A percentile compares a stretch with the other conserved stretches of the same genome.
phyloP scores from a whole-genome alignment of 2,329 filamentous ascomycete genomes.

The Pseudogymnoascus sp. region DNA sequence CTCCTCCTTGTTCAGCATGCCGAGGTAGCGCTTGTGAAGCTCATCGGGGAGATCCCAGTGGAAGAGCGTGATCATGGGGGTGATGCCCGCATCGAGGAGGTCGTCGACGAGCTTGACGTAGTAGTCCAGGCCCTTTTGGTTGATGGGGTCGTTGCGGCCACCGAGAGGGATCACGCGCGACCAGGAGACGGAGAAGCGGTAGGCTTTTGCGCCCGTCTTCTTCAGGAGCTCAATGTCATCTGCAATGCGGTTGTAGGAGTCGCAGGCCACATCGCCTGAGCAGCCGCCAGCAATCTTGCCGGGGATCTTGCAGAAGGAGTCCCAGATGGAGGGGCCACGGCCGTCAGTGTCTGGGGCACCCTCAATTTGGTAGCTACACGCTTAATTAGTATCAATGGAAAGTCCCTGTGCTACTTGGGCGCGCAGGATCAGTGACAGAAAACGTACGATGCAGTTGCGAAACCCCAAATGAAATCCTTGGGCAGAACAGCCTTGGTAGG shows the following conservation, averaged over 20 bases:
- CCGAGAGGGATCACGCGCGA: slow-evolving; percentile 79
- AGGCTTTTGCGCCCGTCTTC: slow-evolving; percentile 61
- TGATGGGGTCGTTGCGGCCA: slow-evolving; percentile 72
- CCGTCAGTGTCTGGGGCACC: slow-evolving; percentile 67
- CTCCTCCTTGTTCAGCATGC: slow-evolving; percentile 70
- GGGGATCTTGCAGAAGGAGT: slow-evolving; percentile 72
- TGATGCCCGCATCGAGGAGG: slow-evolving; percentile 66
- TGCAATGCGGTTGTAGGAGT: slow-evolving; percentile 72
- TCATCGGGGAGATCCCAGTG: slow-evolving; percentile 83
- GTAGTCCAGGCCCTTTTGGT: slow-evolving; percentile 67
- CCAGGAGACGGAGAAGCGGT: slow-evolving; percentile 82
- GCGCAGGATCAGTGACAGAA: not conserved
- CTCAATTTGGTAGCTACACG: slow-evolving; percentile 74
- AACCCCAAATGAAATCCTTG: slow-evolving; percentile 68
- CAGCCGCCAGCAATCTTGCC: slow-evolving; percentile 76
- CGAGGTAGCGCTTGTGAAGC: slow-evolving; percentile 72
- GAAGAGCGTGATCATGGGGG: slow-evolving; percentile 72
- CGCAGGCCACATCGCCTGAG: slow-evolving; percentile 70
- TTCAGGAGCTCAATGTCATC: slow-evolving; percentile 75
- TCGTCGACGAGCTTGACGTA: slow-evolving; percentile 75
- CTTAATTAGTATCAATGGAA: not conserved
- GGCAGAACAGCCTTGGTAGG: slow-evolving; percentile 45
- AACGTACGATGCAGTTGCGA: slow-evolving; percentile 65
- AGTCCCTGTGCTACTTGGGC: not conserved
- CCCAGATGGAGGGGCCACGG: slow-evolving; percentile 78